Percentiles rank a stretch among this genome's conserved stretches.
Evolutionary conservation across 495 filamentous ascomycete genomes (phyloP).

Genomic region (Penicillium steckii): DNA sequence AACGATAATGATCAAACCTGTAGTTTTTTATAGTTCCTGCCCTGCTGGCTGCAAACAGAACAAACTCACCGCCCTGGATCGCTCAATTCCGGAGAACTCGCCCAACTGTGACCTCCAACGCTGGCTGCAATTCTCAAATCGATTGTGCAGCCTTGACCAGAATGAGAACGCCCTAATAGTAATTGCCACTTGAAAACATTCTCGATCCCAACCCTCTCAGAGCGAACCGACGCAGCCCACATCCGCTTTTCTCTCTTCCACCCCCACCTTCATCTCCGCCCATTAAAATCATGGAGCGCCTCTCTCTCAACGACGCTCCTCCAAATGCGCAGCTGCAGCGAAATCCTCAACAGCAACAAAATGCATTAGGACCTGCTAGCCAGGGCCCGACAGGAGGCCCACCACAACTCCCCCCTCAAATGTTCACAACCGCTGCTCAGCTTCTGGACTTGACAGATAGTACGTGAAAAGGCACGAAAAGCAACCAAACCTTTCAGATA

Average conservation of each 20-base stretch:
- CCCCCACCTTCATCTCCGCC: conserved; percentile 6
- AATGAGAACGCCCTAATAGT: conserved; percentile 3
- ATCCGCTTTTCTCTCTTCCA: conserved; percentile 3
- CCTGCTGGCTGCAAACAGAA: conserved; percentile 13
- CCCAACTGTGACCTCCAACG: neutral
- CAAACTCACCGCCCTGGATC: conserved; percentile 26
- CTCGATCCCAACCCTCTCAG: neutral
- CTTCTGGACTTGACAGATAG: conserved; percentile 94
- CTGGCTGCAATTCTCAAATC: conserved; percentile 1
- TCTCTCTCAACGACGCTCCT: conserved; percentile 39
- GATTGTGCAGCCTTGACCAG: conserved; percentile 6
- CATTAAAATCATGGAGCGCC: conserved; percentile 36
- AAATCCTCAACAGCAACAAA: conserved; percentile 25
- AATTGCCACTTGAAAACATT: neutral
- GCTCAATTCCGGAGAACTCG: conserved; percentile 6
- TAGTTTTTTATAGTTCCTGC: neutral
- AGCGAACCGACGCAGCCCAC: neutral
- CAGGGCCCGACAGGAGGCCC: conserved; percentile 35
- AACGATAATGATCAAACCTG: no score
- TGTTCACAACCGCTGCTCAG: conserved; percentile 98
- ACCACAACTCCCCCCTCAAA: conserved; percentile 65
- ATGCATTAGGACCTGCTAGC: conserved; percentile 22
- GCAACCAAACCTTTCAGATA: neutral
- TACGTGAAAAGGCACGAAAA: conserved; percentile 37
- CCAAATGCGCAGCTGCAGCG: conserved; percentile 29